Evolutionary conservation across 192 early-diverging fungal species (phyloP).

Genomic region (Martensiomyces pterosporus): DNA sequence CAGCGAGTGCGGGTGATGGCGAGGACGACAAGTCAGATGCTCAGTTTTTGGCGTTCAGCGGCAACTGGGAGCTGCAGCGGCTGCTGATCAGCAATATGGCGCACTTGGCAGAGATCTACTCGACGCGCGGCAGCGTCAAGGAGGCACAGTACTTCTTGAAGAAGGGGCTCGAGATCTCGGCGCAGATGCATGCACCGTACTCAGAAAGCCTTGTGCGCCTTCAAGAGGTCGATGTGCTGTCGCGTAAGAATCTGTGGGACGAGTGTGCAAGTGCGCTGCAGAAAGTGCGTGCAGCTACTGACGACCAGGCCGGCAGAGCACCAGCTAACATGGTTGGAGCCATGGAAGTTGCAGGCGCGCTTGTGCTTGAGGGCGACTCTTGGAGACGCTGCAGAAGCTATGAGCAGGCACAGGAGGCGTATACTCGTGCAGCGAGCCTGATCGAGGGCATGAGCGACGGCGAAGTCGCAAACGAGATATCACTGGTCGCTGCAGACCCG

Average conservation of each 20-base stretch:
- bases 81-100: conserved; percentile 28
- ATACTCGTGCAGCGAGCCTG: neutral
- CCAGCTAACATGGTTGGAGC: neutral
- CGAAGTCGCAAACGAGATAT: neutral
- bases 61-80: conserved; percentile 45
- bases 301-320: too few species aligned
- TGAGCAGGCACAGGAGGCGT: conserved; percentile 5
- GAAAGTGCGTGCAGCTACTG: conserved; percentile 1
- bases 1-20: neutral
- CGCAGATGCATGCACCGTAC: conserved; percentile 15
- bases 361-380: conserved; percentile 35
- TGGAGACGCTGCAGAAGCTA: conserved; percentile 29
- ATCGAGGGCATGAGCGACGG: conserved; percentile 2
- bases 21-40: conserved; percentile 14
- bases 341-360: conserved; percentile 5
- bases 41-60: conserved; percentile 22
- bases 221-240: conserved; percentile 21
- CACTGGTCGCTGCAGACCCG: neutral
- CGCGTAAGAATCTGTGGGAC: conserved; percentile 31
- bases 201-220: conserved; percentile 16
- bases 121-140: conserved; percentile 37
- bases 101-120: conserved; percentile 29
- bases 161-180: conserved; percentile 21
- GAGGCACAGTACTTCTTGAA: conserved; percentile 43
- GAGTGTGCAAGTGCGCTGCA: conserved; percentile 16